Percentiles rank a stretch among this genome's conserved stretches.
These are phyloP conservation scores for Pythium folliculosum DNA, from an alignment of 352 stramenopile genomes.

Conservation along the genomic window DNA sequence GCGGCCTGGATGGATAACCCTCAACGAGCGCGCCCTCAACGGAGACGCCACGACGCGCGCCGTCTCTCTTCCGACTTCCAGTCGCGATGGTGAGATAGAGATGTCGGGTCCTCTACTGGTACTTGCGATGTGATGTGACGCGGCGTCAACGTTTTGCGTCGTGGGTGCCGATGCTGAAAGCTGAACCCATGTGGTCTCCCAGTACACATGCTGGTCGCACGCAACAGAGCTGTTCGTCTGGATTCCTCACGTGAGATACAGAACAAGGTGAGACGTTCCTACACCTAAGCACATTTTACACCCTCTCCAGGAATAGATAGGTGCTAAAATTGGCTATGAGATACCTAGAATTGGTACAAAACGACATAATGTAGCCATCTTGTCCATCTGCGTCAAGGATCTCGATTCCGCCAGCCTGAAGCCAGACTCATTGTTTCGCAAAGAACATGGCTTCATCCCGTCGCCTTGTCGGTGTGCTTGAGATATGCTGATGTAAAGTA, in stretches of 20 bases:
- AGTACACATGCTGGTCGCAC: constrained; percentile 2
- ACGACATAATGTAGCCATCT: neutral
- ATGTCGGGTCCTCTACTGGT: constrained; percentile 3
- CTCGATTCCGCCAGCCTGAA: neutral
- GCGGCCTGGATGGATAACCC: neutral
- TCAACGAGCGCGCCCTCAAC: neutral
- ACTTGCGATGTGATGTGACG: neutral
- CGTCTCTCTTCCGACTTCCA: too few relatives aligned
- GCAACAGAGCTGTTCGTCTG: neutral
- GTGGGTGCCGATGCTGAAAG: neutral
- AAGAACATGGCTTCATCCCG: constrained; percentile 3
- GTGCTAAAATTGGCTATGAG: neutral
- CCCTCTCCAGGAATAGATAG: neutral
- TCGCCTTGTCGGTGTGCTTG: neutral
- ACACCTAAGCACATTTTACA: neutral
- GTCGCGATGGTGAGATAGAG: neutral
- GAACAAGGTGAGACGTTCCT: neutral
- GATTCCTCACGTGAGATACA: neutral
- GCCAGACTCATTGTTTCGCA: neutral
- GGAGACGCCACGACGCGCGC: too few relatives aligned
- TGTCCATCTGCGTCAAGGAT: constrained; percentile 9
- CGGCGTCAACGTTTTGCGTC: neutral
- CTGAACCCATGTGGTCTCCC: constrained; percentile 6
- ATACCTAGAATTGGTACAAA: neutral
- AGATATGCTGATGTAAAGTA: constrained; percentile 11